Evolutionary conservation across 495 filamentous ascomycete species (phyloP).

Genomic region (Aspergillus biplanus): DNA sequence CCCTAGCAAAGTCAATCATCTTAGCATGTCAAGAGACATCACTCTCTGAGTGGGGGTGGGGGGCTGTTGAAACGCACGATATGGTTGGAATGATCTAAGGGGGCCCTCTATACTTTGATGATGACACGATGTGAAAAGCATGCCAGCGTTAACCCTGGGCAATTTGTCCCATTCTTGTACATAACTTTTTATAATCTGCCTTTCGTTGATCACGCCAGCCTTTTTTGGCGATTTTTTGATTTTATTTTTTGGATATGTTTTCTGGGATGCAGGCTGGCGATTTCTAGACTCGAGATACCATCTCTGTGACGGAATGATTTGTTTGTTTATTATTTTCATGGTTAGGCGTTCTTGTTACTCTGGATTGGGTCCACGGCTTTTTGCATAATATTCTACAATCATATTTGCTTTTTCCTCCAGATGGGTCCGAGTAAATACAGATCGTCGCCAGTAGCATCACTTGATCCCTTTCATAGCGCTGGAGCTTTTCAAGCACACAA

Average conservation of each 20-base stretch:
- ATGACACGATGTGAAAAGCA: not conserved
- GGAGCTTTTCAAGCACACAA: not conserved
- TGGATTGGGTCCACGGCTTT: not conserved
- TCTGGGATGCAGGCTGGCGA: not conserved
- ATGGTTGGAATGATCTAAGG: not conserved
- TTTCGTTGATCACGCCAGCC: not conserved
- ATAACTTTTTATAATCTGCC: not conserved
- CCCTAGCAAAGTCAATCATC: too few relatives aligned
- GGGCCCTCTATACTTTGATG: not conserved
- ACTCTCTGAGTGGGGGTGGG: too few relatives aligned
- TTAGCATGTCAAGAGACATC: too few relatives aligned
- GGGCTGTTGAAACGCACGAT: too few relatives aligned
- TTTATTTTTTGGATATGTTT: too few relatives aligned
- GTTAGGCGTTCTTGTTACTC: not conserved
- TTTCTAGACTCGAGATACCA: not conserved
- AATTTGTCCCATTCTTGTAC: not conserved
- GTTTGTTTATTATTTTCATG: not conserved
- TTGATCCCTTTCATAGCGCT: not conserved
- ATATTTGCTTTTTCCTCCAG: not conserved
- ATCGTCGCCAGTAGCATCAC: not conserved
- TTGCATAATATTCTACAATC: not conserved
- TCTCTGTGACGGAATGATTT: not conserved
- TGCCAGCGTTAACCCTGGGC: not conserved
- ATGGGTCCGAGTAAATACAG: not conserved
- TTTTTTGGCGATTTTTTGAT: not conserved